These are phyloP conservation scores for Pseudogymnoascus sp. DNA, from an alignment of 2,329 filamentous ascomycete genomes.

Conservation along the genomic window DNA sequence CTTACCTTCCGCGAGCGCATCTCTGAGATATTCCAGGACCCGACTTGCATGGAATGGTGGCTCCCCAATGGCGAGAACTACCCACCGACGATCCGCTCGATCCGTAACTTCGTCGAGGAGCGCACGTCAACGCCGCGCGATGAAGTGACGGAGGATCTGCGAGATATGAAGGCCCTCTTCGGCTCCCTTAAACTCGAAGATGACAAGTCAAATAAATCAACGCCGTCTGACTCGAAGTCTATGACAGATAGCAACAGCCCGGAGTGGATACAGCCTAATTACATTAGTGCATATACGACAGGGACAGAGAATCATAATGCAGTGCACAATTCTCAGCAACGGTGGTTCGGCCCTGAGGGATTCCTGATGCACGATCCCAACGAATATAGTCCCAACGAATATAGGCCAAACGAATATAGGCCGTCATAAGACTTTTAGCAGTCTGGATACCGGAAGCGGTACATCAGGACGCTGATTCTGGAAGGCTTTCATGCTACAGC, in stretches of 20 bases:
- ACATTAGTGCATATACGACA: not conserved
- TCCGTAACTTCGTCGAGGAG: slow-evolving; percentile 75
- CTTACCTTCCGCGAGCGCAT: slow-evolving; percentile 65
- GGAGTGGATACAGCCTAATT: not conserved
- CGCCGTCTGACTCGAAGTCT: not conserved
- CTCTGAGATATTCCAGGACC: slow-evolving; percentile 64
- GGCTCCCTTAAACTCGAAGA: slow-evolving; percentile 49
- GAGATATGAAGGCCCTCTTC: slow-evolving; percentile 69
- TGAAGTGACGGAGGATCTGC: slow-evolving; percentile 54
- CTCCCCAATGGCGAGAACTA: slow-evolving; percentile 73
- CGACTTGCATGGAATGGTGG: slow-evolving; percentile 76
- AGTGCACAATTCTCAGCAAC: not conserved
- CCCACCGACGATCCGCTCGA: slow-evolving; percentile 62
- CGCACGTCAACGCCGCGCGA: slow-evolving; percentile 54
- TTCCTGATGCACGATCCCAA: not conserved
- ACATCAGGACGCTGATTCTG: too few relatives aligned
- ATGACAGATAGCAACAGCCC: not conserved
- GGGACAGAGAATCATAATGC: not conserved
- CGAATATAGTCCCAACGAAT: too few relatives aligned
- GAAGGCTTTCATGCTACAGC: not conserved
- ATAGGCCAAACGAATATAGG: not conserved
- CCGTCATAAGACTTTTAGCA: not conserved
- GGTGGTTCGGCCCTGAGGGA: not conserved
- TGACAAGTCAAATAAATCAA: slow-evolving; percentile 5
- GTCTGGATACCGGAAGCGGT: too few relatives aligned